A percentile compares a stretch with the other conserved stretches of the same genome.
Conservation (phyloP, 176 grass and related monocot genomes). For the Cenchrus purpureus region DNA sequence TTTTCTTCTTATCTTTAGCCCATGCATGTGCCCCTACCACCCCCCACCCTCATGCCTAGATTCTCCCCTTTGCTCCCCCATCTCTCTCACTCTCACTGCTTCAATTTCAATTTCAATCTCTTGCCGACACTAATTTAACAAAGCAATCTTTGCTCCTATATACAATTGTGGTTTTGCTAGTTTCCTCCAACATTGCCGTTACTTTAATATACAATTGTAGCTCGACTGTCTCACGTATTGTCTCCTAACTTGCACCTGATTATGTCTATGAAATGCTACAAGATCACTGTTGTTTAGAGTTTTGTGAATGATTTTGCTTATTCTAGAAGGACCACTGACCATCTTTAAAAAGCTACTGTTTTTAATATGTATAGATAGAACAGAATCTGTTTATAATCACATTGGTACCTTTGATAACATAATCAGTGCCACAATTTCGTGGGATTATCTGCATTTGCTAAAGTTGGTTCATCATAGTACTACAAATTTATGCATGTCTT, state of each 20-base stretch:
- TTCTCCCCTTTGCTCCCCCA: constrained; percentile 42
- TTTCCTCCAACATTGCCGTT: constrained; percentile 23
- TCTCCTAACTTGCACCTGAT: not conserved
- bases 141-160: constrained; percentile 41
- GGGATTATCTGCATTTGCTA: not conserved
- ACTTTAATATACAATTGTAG: not conserved
- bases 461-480: not conserved
- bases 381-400: not conserved
- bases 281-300: not conserved
- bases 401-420: not conserved
- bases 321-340: not conserved
- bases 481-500: constrained; percentile 10
- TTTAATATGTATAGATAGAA: not conserved
- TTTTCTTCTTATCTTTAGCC: constrained; percentile 49
- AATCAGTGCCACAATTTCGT: constrained; percentile 20
- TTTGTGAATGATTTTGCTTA: not conserved
- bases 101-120: constrained; percentile 13
- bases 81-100: constrained; percentile 10
- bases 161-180: constrained; percentile 40
- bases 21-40: constrained; percentile 56
- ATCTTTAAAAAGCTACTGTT: not conserved
- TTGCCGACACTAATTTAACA: constrained; percentile 48
- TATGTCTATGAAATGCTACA: not conserved
- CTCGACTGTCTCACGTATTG: not conserved
- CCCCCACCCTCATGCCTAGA: constrained; percentile 54